A percentile compares a stretch with the other conserved stretches of the same genome.
Conservation (phyloP, 495 filamentous ascomycete species). For the Letharia columbiana region DNA sequence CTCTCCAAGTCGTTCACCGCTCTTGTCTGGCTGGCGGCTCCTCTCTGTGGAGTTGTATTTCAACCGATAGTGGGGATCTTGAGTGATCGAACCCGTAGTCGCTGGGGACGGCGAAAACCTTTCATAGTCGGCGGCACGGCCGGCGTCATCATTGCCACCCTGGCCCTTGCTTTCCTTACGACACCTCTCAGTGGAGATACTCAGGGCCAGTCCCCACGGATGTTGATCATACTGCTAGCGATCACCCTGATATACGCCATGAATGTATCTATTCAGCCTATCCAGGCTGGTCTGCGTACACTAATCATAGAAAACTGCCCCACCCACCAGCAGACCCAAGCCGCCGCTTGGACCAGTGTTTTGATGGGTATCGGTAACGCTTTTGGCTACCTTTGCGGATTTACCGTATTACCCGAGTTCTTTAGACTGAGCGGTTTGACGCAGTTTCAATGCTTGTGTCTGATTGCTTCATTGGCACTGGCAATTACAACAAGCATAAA, state of each 20-base stretch:
- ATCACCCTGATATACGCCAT: conserved; percentile 81
- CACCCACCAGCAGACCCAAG: conserved; percentile 48
- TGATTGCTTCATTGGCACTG: conserved; percentile 70
- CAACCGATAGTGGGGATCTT: conserved; percentile 86
- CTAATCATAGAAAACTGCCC: conserved; percentile 88
- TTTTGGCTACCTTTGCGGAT: conserved; percentile 75
- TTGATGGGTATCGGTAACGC: conserved; percentile 86
- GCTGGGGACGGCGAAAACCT: conserved; percentile 68
- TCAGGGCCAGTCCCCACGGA: background rate
- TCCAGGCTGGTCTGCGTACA: conserved; percentile 37
- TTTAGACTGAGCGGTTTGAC: conserved; percentile 61
- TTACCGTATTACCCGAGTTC: conserved; percentile 64
- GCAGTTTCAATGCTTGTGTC: conserved; percentile 87
- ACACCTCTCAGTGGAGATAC: conserved; percentile 51
- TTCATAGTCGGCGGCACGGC: conserved; percentile 77
- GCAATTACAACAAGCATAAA: conserved; percentile 62
- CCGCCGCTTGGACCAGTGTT: conserved; percentile 78
- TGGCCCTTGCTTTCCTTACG: conserved; percentile 75
- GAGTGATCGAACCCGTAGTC: conserved; percentile 71
- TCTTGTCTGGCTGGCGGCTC: conserved; percentile 95
- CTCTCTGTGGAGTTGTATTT: conserved; percentile 81
- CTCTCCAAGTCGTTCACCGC: conserved; percentile 87
- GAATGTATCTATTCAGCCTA: conserved; percentile 90
- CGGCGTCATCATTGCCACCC: conserved; percentile 59
- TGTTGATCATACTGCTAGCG: conserved; percentile 55